Evolutionary conservation across 495 filamentous ascomycete species (phyloP).

Genomic region (Aspergillus bridgeri): DNA sequence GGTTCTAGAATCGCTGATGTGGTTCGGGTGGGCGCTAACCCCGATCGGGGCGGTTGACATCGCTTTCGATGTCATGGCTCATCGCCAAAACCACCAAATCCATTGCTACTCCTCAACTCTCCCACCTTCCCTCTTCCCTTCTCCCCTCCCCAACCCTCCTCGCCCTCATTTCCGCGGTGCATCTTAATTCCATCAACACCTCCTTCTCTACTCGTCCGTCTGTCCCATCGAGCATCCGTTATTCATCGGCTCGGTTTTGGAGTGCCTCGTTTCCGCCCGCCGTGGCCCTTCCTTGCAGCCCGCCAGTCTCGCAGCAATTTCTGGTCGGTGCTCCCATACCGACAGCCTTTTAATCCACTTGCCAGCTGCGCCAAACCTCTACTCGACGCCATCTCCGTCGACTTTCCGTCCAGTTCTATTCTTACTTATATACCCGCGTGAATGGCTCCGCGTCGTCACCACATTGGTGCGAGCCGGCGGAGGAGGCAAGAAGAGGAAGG

Average conservation of each 20-base stretch:
- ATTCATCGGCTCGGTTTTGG: neutral
- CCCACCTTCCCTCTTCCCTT: neutral
- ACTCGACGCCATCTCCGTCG: neutral
- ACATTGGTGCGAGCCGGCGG: conserved; percentile 71
- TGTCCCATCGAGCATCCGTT: neutral
- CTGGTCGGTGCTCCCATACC: conserved; percentile 8
- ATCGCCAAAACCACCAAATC: conserved; percentile 22
- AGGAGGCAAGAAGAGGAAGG: conserved; percentile 74
- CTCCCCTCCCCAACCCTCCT: conserved; percentile 10
- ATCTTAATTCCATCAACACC: neutral
- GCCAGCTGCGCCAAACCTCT: neutral
- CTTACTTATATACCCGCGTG: neutral
- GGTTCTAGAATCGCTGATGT: conserved; percentile 27
- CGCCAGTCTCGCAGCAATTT: conserved; percentile 19
- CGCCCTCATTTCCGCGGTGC: conserved; percentile 17
- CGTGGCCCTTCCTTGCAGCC: conserved; percentile 18
- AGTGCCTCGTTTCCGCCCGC: conserved; percentile 9
- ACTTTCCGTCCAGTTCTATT: neutral
- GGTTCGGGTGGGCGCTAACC: conserved; percentile 24
- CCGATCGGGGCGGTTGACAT: conserved; percentile 28
- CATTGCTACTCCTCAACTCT: conserved; percentile 8
- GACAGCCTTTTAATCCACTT: neutral
- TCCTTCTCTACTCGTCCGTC: conserved; percentile 7
- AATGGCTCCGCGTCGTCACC: conserved; percentile 67
- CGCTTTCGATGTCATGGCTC: conserved; percentile 28